Conservation (phyloP, 73 alveolate genomes). For the Tetrahymena borealis region DNA sequence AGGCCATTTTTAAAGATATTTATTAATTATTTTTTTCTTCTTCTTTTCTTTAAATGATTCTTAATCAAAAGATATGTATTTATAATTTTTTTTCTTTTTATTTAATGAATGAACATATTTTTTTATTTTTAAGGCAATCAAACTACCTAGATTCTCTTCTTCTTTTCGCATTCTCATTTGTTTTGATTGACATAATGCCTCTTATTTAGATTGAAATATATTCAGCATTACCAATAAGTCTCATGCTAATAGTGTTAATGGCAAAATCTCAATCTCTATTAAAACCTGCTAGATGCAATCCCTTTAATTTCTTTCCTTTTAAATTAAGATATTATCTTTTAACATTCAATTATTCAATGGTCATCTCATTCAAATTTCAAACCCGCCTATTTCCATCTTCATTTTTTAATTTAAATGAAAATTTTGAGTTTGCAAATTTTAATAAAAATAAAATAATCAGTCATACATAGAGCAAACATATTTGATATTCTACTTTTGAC, state of each 20-base stretch:
- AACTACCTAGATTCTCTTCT: neutral
- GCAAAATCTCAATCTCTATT: no score
- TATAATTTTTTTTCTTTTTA: neutral
- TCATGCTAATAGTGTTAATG: no score
- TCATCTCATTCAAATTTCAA: neutral
- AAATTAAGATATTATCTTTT: no score
- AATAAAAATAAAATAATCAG: no score
- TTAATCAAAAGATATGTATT: neutral
- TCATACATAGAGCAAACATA: no score
- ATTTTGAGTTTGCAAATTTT: no score
- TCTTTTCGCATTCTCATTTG: neutral
- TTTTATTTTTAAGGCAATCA: neutral
- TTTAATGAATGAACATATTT: neutral
- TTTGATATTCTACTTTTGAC: neutral
- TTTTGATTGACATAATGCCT: no score
- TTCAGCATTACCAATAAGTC: no score
- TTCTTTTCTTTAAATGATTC: neutral
- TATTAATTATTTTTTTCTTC: neutral
- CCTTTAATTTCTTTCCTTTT: neutral
- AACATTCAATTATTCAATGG: neutral
- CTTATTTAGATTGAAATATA: no score
- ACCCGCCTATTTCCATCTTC: neutral
- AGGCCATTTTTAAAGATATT: neutral
- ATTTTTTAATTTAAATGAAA: neutral
- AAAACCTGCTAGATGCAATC: neutral